Conservation (phyloP, 768 basidiomycete species). For the Psilocybe azurescens region DNA sequence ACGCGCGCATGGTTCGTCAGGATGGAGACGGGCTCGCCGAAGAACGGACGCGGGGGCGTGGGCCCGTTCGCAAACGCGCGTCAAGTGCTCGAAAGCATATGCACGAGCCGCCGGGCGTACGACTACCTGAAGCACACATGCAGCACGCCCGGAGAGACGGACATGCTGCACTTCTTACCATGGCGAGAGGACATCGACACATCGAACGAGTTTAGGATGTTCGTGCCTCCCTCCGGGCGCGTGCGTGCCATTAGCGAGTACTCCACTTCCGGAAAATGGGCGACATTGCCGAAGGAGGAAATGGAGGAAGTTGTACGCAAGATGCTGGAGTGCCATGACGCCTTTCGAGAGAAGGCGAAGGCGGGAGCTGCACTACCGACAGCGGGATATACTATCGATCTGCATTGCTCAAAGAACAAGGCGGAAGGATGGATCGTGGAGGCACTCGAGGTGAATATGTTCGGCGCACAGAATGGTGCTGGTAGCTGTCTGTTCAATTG, state of each 20-base stretch:
- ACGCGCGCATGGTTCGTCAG: neutral
- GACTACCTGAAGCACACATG: neutral
- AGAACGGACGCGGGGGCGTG: neutral
- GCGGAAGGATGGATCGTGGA: neutral
- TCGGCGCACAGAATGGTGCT: neutral
- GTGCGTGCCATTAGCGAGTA: neutral
- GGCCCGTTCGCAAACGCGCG: neutral
- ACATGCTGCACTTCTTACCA: neutral
- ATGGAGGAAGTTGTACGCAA: neutral
- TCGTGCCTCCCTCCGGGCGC: neutral
- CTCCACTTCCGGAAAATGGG: neutral
- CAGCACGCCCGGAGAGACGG: neutral
- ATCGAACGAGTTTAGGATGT: neutral
- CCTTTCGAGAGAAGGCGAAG: neutral
- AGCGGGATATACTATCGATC: neutral
- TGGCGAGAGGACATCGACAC: neutral
- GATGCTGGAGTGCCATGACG: neutral
- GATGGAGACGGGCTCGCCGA: neutral
- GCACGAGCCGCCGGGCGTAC: neutral
- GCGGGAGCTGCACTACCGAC: neutral
- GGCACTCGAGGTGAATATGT: neutral
- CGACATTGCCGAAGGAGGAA: neutral
- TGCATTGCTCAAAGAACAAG: neutral
- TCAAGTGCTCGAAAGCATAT: neutral
- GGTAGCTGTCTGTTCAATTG: neutral